Evolutionary conservation across 345 rosid species (phyloP), one percentile per base, ranked within the genome.

Genomic region (Eucalyptus melliodora): DNA sequence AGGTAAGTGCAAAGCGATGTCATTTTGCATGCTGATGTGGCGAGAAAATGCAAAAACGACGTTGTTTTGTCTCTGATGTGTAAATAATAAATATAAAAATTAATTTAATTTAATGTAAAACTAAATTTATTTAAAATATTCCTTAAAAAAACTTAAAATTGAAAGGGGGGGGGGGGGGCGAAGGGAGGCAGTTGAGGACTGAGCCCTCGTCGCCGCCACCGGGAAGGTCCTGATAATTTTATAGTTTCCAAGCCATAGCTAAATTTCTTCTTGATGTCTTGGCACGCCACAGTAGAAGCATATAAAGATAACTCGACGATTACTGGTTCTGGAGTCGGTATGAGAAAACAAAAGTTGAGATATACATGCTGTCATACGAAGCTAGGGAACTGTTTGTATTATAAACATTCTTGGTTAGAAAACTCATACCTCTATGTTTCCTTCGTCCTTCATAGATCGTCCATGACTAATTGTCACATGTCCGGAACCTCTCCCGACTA

Each of bases 371-470:
- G 69, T 0, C 69, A 60, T 1, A 60, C 5, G 69, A 60, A 30
- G 31, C 31, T 12, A 27, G 16, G 69, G 30, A 60, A 27, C 31
- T 60, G 69, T 27, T 60, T 27, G 31, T 27, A 60, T 60, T 60
- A n/a, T 27, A 12, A 27, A 60, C 15, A 13, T 62, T 62, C 69
- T 62, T 27, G 69, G 2, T 62, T 30, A 12, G 31, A 27, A 44
- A 9, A 3, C 86, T 45, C 56, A 86, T 91, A 96, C 99, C 98
- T 95, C 96, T 65, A 93, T 90, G 92, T 92, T 94, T 90, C 93
- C 92, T 11, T 92, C 93, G 86, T 94, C 95, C 87, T 93, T 94
- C 90, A 89, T 89, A 55, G 95, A 94, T 45, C 93, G 96, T 89
- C 90, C 90, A 72, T 60, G 91, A 87, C 89, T 88, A 90, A 90